Conservation (phyloP, 192 early-diverging fungal genomes). For the Chytriomyces sp. region DNA sequence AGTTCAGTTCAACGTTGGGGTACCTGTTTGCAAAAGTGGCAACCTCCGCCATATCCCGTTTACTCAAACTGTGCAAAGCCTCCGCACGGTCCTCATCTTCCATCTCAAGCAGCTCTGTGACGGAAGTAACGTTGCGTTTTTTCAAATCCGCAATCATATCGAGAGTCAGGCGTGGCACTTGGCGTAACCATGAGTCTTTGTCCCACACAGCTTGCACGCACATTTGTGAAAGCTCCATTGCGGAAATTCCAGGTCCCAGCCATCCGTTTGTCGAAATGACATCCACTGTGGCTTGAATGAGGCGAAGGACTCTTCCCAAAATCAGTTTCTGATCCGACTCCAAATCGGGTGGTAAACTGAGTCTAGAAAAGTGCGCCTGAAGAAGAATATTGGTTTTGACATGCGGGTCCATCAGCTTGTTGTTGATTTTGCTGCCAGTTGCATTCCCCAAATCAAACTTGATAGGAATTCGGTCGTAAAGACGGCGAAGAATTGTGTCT, state of each 20-base stretch:
- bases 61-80: slow-evolving; percentile 65
- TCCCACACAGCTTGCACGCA: slow-evolving; percentile 97
- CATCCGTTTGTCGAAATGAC: slow-evolving; percentile 91
- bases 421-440: slow-evolving; percentile 35
- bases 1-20: slow-evolving; percentile 86
- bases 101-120: slow-evolving; percentile 94
- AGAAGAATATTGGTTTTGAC: slow-evolving; percentile 92
- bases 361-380: slow-evolving; percentile 93
- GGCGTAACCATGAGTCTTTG: slow-evolving; percentile 85
- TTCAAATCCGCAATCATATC: slow-evolving; percentile 77
- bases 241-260: slow-evolving; percentile 83
- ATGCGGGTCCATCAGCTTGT: slow-evolving; percentile 86
- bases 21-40: slow-evolving; percentile 89
- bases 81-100: slow-evolving; percentile 81
- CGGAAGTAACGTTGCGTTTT: slow-evolving; percentile 73
- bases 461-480: slow-evolving; percentile 84
- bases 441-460: slow-evolving; percentile 52
- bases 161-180: slow-evolving; percentile 84
- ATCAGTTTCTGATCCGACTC: slow-evolving; percentile 86
- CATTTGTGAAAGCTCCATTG: slow-evolving; percentile 99
- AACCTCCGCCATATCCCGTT: slow-evolving; percentile 74
- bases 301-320: slow-evolving; percentile 69
- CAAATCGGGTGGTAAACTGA: slow-evolving; percentile 88
- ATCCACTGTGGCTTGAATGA: slow-evolving; percentile 93
- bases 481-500: slow-evolving; percentile 73